Evolutionary conservation across 306 rosid species (phyloP), one percentile per base, ranked within the genome.

Genomic region (Nissolia schottii): DNA sequence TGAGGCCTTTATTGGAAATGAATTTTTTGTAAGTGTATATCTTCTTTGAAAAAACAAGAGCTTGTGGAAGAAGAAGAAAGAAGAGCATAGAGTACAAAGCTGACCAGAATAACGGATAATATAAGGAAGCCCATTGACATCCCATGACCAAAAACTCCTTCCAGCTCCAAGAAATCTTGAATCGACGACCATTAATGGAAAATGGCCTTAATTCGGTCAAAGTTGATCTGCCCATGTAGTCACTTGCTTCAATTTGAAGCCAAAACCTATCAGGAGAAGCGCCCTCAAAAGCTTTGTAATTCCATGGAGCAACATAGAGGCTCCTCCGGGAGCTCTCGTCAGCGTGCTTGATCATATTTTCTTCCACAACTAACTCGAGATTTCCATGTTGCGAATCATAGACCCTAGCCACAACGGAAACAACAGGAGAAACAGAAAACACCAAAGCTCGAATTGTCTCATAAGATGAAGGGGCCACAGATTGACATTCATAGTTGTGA

Each of bases 91-190:
- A 59, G 79, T 37, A 83, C 15, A 89, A 67, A 79, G 83, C 67
- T 41, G 82, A 86, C 90, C 93, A 91, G 76, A 91, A 62, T 32
- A 91, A 23, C 25, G 99, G 97, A 69, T 82, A 89, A 72, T 89
- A 94, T 24, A 91, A 64, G 67, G 91, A 76, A 67, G 86, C 85
- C 96, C 90, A 94, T 81, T 94, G 97, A 77, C 87, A 82, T 35
- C 97, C 97, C 97, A 94, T 91, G 75, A 91, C 91, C 34, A 62
- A 53, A 81, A 94, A 91, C 81, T 91, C 99, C 73, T 48, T 86
- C 99, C 99, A 94, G 72, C 91, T 86, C 98, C 97, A 91, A 11
- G 96, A 83, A 79, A 83, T n/a, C 84, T 73, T 83, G 51, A 80
- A 32, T 61, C 69, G 79, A 14, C 81, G 88, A 79, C 99, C 90